Evolutionary conservation across 495 filamentous ascomycete genomes (phyloP), one percentile per base, ranked within the genome.

Genomic region (Apodospora peruviana): DNA sequence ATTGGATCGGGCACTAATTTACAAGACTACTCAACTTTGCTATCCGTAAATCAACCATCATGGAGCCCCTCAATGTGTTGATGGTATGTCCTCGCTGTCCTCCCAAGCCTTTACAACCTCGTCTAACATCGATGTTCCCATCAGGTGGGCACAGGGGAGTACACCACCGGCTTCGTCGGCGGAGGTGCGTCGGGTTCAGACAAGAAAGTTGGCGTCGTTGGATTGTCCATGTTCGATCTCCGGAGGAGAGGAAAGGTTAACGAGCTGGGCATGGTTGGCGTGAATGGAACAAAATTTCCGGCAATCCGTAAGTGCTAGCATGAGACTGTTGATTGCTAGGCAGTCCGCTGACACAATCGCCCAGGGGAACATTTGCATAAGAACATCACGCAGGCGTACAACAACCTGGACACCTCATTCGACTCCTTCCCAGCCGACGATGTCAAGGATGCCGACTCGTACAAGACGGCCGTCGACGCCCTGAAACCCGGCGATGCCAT

Each of bases 181-280:
- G 82, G 80, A 56, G 84, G 81, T 40, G 83, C 80, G 40, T 91
- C 88, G 1, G 77, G 77, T 9, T 90, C 86, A 24, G 89, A 95
- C 76, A 95, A 95, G 73, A 94, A 94, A 60, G 84, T 95, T 14
- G 91, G 91, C 43, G 91, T 96, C 0, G 91, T 96, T 5, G 91
- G 88, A 1, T 69, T 96, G 55, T 89, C 87, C 23, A 72, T 96
- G 52, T 96, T 96, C 60, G 91, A 96, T 59, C 79, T 96, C 40
- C 78, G 91, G 27, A 79, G 89, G 43, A 81, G 91, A 55, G 90
- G 89, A 45, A 95, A 94, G 61, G 91, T 96, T 4, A 86, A 82
- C 40, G 79, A 87, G 27, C 74, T 96, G 48, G 81, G 80, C 58
- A 96, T 96, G 91, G 91, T 88, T 3, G 91, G 91, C 39, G 87